phyloP scores from a whole-genome alignment of 768 basidiomycete species.

The Cyclocybe aegerita region DNA sequence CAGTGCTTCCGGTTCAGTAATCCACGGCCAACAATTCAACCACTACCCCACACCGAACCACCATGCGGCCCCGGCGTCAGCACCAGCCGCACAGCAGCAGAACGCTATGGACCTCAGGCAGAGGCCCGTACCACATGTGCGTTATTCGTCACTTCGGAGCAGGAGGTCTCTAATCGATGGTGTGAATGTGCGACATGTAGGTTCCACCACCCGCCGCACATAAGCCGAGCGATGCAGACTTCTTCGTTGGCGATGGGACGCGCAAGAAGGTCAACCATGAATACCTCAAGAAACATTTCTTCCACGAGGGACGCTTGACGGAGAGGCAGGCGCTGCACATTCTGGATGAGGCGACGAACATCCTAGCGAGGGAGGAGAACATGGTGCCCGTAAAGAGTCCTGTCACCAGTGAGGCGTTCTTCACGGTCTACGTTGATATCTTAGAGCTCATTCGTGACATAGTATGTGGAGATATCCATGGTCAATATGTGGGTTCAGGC shows the following conservation, averaged over 20 bases:
- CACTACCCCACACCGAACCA: neutral
- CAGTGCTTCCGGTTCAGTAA: neutral
- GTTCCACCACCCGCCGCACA: conserved; percentile 66
- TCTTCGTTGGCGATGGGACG: conserved; percentile 58
- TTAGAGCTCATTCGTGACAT: conserved; percentile 1
- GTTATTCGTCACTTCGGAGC: neutral
- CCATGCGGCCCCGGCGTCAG: neutral
- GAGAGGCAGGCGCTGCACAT: conserved; percentile 88
- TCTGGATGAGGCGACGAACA: conserved; percentile 60
- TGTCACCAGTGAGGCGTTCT: conserved; percentile 71
- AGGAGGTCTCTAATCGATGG: neutral
- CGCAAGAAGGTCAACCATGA: conserved; percentile 68
- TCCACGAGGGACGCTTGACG: conserved; percentile 78
- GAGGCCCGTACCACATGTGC: neutral
- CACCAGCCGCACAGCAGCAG: neutral
- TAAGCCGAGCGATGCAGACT: conserved; percentile 71
- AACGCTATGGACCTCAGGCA: neutral
- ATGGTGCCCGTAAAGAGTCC: conserved; percentile 85
- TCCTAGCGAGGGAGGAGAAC: conserved; percentile 79
- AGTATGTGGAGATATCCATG: conserved; percentile 98
- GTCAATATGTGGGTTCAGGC: conserved; percentile 78
- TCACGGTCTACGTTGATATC: conserved; percentile 1
- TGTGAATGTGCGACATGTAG: conserved; percentile 32
- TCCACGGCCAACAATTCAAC: neutral
- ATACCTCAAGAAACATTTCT: conserved; percentile 88